Base-by-base conservation (phyloP, 192 early-diverging fungal genomes). In the Cladochytrium replicatum region DNA sequence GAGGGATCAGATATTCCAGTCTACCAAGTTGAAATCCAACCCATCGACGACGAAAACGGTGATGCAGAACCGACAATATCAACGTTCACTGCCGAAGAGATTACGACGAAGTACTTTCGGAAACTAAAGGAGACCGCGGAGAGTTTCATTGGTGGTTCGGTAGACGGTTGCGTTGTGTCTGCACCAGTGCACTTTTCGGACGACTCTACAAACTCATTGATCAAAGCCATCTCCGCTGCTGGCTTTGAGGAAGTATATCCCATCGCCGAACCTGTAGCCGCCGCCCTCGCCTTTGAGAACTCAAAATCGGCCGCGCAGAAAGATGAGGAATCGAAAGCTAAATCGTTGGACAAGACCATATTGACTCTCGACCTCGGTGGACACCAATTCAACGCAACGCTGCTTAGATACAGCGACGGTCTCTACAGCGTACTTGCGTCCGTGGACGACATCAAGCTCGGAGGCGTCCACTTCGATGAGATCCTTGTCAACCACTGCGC, bases 281-380 rank as follows among this genome's bases (percentile, higher is more conserved):
- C 90, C 46, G 88, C 82, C 31, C 66, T 97, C 43, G 82, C 88
- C 37, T 97, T 89, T 54, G 79, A 85, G 43, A 58, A 81, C 50
- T 77, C 19, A 45, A 11, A 63, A 11, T 52, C 72, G 30, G 50
- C 54, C 46, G 69, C 63, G 52, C 39, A 13, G 3, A 25, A 23
- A 21, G 6, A 54, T 27, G 58, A 66, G 43, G 60, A 80, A 31
- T 65, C 69, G 50, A 54, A 50, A 69, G 29, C 49, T 7, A 22
- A 43, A 27, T 72, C 71, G 61, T 8, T 19, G 32, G 92, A 97
- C 58, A 79, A 78, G 48, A 73, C 80, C 23, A 75, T 84, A n/a
- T 52, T 93, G 51, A 85, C 94, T 13, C 74, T 89, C 43, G 92
- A 97, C 62, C 71, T 93, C 46, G 94, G 94, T 37, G 89, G 78